Base-by-base conservation (phyloP, 1,139 yeast genomes). In the Lodderomyces parapsilosis region DNA sequence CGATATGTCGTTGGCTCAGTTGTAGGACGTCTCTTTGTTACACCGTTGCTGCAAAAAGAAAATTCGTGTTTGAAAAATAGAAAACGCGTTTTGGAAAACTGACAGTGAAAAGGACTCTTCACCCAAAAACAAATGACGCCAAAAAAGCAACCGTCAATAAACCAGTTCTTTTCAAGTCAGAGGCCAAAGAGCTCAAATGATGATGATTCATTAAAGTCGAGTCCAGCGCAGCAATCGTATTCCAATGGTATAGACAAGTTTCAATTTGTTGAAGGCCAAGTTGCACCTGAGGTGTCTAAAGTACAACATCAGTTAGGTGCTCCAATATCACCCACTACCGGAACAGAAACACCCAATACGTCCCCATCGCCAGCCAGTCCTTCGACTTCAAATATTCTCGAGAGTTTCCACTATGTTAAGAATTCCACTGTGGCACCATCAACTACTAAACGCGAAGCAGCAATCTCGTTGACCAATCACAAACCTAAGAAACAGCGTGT, bases 61-160 rank as follows among this genome's bases (percentile, higher is more conserved):
- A 30, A 7, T 15, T 15, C 9, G 23, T 8, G 13, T 8, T 22
- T 7, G 13, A 24, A 24, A 24, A 24, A 24, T 24, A 24, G 9
- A 22, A 25, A 25, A 27, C 6, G n/a, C 31, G 31, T 17, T 11
- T 25, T 27, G 31, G 17, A 13, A 27, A 27, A 27, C 5, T 24
- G 27, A 8, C 27, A 7, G 10, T 24, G 4, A n/a, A n/a, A n/a
- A n/a, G n/a, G n/a, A n/a, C n/a, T n/a, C n/a, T n/a, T n/a, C n/a
- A n/a, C n/a, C n/a, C n/a, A n/a, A n/a, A n/a, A n/a, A n/a, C n/a
- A n/a, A 19, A 43, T 45, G 45, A 49, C 47, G 23, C 52, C 55
- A 43, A 45, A 45, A 40, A 55, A 49, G 38, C 71, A 66, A 47
- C 58, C 57, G 22, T 56, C 63, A 9, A 64, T 66, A 25, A 65